phyloP scores from a whole-genome alignment of 2,329 filamentous ascomycete genomes.

The Penicillium sp. region DNA sequence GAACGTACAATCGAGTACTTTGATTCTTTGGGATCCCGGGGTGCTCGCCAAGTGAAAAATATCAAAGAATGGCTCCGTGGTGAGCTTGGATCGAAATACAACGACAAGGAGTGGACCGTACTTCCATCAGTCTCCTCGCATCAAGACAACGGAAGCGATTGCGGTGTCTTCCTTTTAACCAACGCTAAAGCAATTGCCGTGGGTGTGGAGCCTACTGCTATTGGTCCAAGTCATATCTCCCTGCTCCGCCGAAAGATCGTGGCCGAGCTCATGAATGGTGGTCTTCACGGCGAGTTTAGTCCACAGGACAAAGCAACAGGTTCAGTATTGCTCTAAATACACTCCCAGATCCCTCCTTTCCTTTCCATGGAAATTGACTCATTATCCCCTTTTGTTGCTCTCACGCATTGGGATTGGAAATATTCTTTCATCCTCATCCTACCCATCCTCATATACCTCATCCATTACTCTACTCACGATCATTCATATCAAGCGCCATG shows the following conservation, averaged over 20 bases:
- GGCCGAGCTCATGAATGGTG: conserved; percentile 48
- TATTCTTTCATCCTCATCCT: not conserved
- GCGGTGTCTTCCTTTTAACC: conserved; percentile 52
- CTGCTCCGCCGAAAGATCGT: conserved; percentile 48
- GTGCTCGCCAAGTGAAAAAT: conserved; percentile 33
- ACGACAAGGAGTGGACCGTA: conserved; percentile 46
- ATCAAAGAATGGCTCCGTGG: conserved; percentile 44
- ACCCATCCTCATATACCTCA: not conserved
- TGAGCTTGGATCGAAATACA: conserved; percentile 43
- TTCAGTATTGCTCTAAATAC: conserved; percentile 24
- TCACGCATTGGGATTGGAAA: not conserved
- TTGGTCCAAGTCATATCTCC: conserved; percentile 41
- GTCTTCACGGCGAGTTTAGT: conserved; percentile 45
- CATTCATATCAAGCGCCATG: not conserved
- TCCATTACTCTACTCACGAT: not conserved
- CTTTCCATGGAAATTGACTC: not conserved
- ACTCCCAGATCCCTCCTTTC: not conserved
- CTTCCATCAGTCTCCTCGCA: conserved; percentile 42
- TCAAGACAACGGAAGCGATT: conserved; percentile 50
- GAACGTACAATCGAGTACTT: conserved; percentile 49
- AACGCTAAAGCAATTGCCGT: conserved; percentile 50
- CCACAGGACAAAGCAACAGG: conserved; percentile 25
- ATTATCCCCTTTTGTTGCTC: not conserved
- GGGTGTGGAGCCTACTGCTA: conserved; percentile 45
- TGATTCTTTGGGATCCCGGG: conserved; percentile 44